Evolutionary conservation across 2,329 filamentous ascomycete genomes (phyloP), one percentile per base, ranked within the genome.

Genomic region (Diaporthe citrichinensis): DNA sequence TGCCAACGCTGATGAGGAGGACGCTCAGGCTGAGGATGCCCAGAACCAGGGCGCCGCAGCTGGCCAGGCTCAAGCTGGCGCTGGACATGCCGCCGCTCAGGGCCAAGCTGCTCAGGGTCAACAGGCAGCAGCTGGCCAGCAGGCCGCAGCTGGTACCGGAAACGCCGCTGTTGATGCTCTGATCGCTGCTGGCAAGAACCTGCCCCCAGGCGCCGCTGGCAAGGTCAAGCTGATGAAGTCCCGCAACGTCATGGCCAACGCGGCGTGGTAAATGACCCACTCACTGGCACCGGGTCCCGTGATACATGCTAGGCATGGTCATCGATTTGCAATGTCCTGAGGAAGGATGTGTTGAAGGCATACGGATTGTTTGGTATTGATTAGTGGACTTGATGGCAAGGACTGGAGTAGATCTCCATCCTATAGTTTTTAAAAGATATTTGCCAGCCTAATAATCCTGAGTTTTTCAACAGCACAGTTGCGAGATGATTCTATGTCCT

Each of bases 151-250:
- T 10, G 9, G 44, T 17, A 67, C 44, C 20, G 62, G 62, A 9
- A 67, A 67, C 62, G 20, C 62, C 9, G 62, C 62, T 9, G 44
- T 67, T 6, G 62, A 67, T 51, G 62, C 62, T 51, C 28, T 67
- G 62, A 67, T 67, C 44, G 44, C 62, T 0, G 62, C 62, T 36
- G 61, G 61, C 23, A 20, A n/a, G 44, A 67, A 67, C 61, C 61
- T 67, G 28, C 61, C 61, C 41, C 61, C 61, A 49, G 61, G 61
- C 2, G 41, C 41, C 9, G 44, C 44, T 25, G 62, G 62, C 46
- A 68, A 68, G 65, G 46, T 68, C 23, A 68, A 53, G 65, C 41
- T 68, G 12, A 68, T 68, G 65, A 68, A 53, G 65, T 41, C 7
- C 23, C 65, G 65, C n/a, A 51, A 51, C 31, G 23, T 68, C 31